Base-by-base conservation (phyloP, 2,329 filamentous ascomycete species). In the Aspergillus persii region DNA sequence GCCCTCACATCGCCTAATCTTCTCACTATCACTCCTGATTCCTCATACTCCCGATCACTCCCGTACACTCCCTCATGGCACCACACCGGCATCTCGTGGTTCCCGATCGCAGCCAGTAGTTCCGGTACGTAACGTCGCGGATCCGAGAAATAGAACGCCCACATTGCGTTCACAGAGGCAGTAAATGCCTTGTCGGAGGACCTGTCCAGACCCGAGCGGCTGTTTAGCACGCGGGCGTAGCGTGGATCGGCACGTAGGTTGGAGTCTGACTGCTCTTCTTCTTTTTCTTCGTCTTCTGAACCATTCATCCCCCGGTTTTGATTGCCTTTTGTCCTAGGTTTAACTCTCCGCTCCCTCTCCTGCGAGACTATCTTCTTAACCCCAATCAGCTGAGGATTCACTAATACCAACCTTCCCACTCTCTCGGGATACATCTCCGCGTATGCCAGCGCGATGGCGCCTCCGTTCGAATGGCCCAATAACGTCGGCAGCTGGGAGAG, bases 381-480 rank as follows among this genome's bases (percentile, higher is more conserved):
- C 9, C 69, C 68, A 27, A 67, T 50, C 39, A 72, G 47, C 48
- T 68, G 61, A 31, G 67, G 64, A 26, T 64, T 59, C 33, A 70
- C 27, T 2, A 71, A 64, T 8, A 71, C 53, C 4, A 72, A 53
- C 26, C 57, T 67, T n/a, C 60, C 58, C 3, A 72, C 64, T 11
- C 60, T 57, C 4, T 50, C 30, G 2, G 69, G 67, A 58, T 61
- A 67, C 23, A 54, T 53, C 57, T 70, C 66, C 7, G 69, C 69
- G 41, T 71, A 72, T 3, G 61, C 67, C 6, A 71, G 59, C 5
- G 61, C 69, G n/a, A 72, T 66, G 2, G 65, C 63, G 2, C 68
- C 70, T 29, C 70, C 69, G 53, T 70, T 66, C 7, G 68, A 71
- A 39, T 71, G 70, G 29, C 68, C 67, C 1, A 68, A 50, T 8